phyloP scores from a whole-genome alignment of 1,284 basidiomycete species.

The Puccinia polysora region DNA sequence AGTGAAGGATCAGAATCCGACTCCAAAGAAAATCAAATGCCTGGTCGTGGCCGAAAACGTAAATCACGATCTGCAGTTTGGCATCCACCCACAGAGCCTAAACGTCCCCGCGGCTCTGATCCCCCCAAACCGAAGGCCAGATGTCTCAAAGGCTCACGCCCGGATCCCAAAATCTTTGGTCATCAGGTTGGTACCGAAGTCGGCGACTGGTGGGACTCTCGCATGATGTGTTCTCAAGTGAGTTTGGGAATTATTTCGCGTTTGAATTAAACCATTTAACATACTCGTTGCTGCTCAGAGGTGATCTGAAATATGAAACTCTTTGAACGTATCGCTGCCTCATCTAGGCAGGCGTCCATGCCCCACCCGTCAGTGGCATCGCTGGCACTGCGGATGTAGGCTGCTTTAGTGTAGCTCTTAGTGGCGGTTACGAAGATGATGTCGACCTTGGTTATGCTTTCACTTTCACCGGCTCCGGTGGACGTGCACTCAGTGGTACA shows the following conservation, averaged over 20 bases:
- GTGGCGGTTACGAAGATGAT: constrained; percentile 74
- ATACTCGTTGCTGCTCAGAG: no score
- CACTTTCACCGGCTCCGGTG: constrained; percentile 63
- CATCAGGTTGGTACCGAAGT: constrained; percentile 53
- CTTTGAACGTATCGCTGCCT: no score
- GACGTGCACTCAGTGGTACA: constrained; percentile 73
- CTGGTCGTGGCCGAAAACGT: not conserved
- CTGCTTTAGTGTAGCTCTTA: constrained; percentile 71
- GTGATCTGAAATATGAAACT: no score
- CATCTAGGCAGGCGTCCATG: constrained; percentile 48
- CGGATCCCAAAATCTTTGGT: constrained; percentile 48
- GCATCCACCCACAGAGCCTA: not conserved
- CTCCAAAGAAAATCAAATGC: no score
- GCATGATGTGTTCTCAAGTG: constrained; percentile 45
- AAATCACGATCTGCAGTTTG: constrained; percentile 15
- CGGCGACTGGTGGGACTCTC: constrained; percentile 46
- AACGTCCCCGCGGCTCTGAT: constrained; percentile 2
- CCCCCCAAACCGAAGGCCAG: constrained; percentile 23
- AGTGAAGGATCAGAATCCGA: constrained; percentile 3
- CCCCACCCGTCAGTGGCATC: constrained; percentile 72
- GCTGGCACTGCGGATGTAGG: constrained; percentile 61
- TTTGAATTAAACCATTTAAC: no score
- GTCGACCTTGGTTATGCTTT: constrained; percentile 73
- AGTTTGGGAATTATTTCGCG: no score
- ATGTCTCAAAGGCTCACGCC: constrained; percentile 13